Evolutionary conservation across 306 rosid genomes (phyloP).

Genomic region (Acacia melanoxylon): DNA sequence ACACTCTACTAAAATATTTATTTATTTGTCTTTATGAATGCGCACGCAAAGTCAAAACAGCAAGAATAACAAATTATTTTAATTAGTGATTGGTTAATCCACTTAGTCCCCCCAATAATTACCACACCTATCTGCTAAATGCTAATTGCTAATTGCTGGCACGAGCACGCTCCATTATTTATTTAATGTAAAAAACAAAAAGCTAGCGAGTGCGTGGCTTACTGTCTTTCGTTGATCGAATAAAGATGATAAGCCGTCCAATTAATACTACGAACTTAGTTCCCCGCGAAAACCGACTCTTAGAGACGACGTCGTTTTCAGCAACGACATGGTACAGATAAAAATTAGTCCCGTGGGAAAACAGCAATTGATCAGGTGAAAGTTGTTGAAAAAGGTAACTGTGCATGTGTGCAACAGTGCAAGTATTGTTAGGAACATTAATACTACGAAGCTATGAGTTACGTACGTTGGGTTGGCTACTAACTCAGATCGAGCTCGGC

Average conservation of each 20-base stretch:
- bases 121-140: background rate
- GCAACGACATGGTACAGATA: background rate
- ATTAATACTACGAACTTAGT: background rate
- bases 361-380: background rate
- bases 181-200: background rate
- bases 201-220: background rate
- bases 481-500: too few relatives aligned
- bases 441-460: too few relatives aligned
- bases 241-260: conserved; percentile 3
- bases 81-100: background rate
- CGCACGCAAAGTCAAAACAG: conserved; percentile 11
- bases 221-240: conserved; percentile 2
- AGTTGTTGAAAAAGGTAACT: background rate
- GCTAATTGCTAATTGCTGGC: background rate
- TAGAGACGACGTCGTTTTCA: background rate
- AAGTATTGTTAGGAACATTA: too few relatives aligned
- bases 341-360: background rate
- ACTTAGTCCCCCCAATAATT: background rate
- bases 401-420: background rate
- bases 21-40: background rate
- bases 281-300: background rate
- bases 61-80: background rate
- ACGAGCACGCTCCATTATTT: background rate
- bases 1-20: too few relatives aligned
- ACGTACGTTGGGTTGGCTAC: too few relatives aligned